Percentiles rank a stretch among this genome's conserved stretches.
phyloP scores from a whole-genome alignment of 2,329 filamentous ascomycete genomes.

The Bimuria novae-zelandiae region DNA sequence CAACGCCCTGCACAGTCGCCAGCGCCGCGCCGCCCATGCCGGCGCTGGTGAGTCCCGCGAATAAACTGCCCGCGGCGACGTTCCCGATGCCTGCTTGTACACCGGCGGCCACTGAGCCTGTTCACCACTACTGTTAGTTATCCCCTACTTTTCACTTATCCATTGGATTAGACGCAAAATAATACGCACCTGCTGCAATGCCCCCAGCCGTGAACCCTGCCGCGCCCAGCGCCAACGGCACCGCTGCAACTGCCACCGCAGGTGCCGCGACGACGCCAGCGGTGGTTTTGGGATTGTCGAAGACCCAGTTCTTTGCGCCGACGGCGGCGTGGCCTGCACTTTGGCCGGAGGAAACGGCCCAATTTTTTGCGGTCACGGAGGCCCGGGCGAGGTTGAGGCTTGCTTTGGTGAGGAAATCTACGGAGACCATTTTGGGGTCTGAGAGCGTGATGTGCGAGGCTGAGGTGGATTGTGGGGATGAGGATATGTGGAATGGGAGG shows the following conservation, averaged over 20 bases:
- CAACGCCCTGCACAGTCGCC: not conserved
- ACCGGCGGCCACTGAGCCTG: slow-evolving; percentile 4
- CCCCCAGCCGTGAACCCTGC: slow-evolving; percentile 21
- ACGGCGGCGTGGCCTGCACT: not conserved
- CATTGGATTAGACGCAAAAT: not conserved
- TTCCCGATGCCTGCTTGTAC: slow-evolving; percentile 4
- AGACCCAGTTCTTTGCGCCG: slow-evolving; percentile 16
- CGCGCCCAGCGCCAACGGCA: not conserved
- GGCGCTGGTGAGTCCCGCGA: not conserved
- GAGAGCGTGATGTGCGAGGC: not conserved
- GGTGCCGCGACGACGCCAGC: slow-evolving; percentile 15
- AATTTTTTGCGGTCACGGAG: not conserved
- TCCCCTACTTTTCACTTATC: not conserved
- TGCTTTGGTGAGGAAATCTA: not conserved
- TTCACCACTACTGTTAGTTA: not conserved
- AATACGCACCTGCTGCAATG: slow-evolving; percentile 15
- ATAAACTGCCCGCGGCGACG: not conserved
- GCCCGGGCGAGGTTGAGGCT: not conserved
- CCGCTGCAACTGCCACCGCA: slow-evolving; percentile 5
- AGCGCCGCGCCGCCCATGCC: not conserved
- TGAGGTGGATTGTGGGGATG: not conserved
- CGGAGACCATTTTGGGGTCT: not conserved
- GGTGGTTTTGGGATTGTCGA: slow-evolving; percentile 13
- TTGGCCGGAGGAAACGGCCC: not conserved
- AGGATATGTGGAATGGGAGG: no score